Evolutionary conservation across 345 rosid species (phyloP), one percentile per base, ranked within the genome.

Genomic region (Reutealis trisperma): DNA sequence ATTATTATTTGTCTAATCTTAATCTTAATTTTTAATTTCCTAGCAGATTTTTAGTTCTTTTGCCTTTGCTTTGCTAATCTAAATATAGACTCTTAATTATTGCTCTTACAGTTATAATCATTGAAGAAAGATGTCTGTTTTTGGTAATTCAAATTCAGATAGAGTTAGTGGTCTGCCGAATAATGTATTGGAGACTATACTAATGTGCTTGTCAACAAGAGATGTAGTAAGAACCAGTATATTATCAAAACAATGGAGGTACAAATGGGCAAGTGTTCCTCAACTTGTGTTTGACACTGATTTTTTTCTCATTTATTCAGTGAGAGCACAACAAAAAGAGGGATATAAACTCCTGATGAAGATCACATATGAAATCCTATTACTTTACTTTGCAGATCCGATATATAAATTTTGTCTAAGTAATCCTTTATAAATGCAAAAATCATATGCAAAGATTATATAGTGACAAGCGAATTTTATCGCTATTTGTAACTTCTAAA

Each of bases 141-240:
- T 42, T 42, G 1, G 6, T 15, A 6, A 30, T 37, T 11, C 13
- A 62, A 27, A 16, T 18, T 9, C 9, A 6, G 65, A 65, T 66
- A 65, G 55, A 34, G 68, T 70, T 22, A 71, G 71, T 22, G 8
- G 45, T 25, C 44, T 77, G 5, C 63, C 70, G 16, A 16, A 32
- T 5, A 70, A 47, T 70, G 27, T 77, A 0, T 45, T 70, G 3
- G 75, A 77, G 5, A 45, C 32, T 21, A 70, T 77, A 0, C 11
- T 61, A 8, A 19, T 5, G 13, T 13, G 14, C 5, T 52, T 75
- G 55, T 41, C 79, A 13, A 8, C 58, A 34, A n/a, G 58, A 42
- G 81, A 78, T 49, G 76, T 76, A 27, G 71, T 22, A 3, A 63
- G 57, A 25, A 71, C 76, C 15, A 32, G 64, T 18, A 10, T 77